Evolutionary conservation across 177 flowering plant genomes (phyloP).

Genomic region (Vitis hybrid): DNA sequence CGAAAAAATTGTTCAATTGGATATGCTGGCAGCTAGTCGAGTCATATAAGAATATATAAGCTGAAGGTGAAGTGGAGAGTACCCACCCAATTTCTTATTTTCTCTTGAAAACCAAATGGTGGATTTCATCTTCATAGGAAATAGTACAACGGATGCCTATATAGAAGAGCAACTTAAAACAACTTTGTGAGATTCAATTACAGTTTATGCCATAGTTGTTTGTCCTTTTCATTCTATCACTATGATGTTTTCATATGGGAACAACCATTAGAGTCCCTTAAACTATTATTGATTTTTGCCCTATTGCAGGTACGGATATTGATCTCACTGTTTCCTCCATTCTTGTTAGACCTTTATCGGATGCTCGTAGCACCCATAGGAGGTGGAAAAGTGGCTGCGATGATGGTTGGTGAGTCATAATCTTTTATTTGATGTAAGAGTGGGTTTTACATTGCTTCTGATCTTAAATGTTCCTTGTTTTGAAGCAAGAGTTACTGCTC

Average conservation of each 20-base stretch:
- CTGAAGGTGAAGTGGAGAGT: too few species aligned
- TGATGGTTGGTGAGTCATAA: conserved; percentile 79
- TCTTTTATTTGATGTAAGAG: neutral
- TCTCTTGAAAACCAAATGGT: too few species aligned
- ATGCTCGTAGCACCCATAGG: conserved; percentile 70
- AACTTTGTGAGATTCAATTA: too few species aligned
- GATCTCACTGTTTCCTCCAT: conserved; percentile 71
- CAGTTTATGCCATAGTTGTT: too few species aligned
- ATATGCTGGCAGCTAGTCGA: too few species aligned
- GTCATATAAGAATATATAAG: too few species aligned
- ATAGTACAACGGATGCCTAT: too few species aligned
- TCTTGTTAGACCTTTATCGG: conserved; percentile 61
- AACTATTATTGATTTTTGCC: neutral
- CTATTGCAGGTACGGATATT: conserved; percentile 64
- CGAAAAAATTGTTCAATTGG: too few species aligned
- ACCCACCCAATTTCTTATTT: too few species aligned
- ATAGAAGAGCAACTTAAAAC: too few species aligned
- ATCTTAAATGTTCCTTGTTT: conserved; percentile 10
- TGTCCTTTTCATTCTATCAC: too few species aligned
- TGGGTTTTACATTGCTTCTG: neutral
- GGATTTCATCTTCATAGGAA: too few species aligned
- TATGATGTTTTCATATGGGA: neutral
- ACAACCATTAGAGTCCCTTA: neutral
- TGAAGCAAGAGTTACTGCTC: conserved; percentile 90
- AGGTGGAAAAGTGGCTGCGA: conserved; percentile 75